These are phyloP conservation scores for Hippophae tibetana DNA, from an alignment of 306 rosid genomes.

Conservation along the genomic window DNA sequence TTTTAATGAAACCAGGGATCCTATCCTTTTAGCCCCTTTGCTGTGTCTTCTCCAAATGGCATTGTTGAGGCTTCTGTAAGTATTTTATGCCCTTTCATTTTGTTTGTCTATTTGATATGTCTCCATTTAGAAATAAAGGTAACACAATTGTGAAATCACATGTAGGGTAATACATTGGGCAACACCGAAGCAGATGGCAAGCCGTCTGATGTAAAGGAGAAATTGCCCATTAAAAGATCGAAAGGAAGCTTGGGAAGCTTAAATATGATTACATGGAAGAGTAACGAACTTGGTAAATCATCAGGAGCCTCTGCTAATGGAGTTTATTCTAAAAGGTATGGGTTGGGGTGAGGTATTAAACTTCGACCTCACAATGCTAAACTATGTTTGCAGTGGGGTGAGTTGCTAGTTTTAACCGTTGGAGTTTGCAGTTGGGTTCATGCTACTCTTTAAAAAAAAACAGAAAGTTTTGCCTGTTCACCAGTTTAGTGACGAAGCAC, in stretches of 20 bases:
- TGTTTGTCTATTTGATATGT: slow-evolving; percentile 3
- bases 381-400: background rate
- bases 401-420: background rate
- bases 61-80: slow-evolving; percentile 84
- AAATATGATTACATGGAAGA: slow-evolving; percentile 94
- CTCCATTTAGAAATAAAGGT: slow-evolving; percentile 10
- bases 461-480: too few relatives aligned
- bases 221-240: slow-evolving; percentile 89
- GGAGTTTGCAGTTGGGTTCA: background rate
- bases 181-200: slow-evolving; percentile 73
- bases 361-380: background rate
- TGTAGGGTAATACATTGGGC: slow-evolving; percentile 81
- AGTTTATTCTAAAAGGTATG: slow-evolving; percentile 78
- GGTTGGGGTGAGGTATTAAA: background rate
- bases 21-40: slow-evolving; percentile 92
- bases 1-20: slow-evolving; percentile 56
- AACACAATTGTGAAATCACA: slow-evolving; percentile 20
- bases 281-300: slow-evolving; percentile 63
- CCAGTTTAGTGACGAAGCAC: too few relatives aligned
- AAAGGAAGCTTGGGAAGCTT: slow-evolving; percentile 97
- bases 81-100: slow-evolving; percentile 11
- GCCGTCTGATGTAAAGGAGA: slow-evolving; percentile 81
- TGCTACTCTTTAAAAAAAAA: too few relatives aligned
- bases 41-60: slow-evolving; percentile 90
- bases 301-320: slow-evolving; percentile 76